Evolutionary conservation across 1,284 basidiomycete species (phyloP).

Genomic region (Cerioporus squamosus): DNA sequence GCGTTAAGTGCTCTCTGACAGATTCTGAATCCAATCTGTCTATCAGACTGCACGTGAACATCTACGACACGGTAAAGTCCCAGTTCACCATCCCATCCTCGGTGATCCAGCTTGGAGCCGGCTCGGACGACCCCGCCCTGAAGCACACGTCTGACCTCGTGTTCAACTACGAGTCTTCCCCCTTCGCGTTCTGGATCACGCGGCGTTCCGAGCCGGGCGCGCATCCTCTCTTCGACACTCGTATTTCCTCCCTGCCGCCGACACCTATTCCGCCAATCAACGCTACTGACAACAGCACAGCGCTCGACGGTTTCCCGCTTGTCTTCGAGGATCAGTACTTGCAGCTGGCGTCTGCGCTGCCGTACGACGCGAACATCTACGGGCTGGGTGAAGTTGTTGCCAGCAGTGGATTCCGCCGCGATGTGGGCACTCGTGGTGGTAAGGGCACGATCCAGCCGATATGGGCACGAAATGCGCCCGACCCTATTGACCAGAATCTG

Average conservation of each 20-base stretch:
- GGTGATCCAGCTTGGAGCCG: conserved; percentile 55
- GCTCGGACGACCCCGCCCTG: conserved; percentile 24
- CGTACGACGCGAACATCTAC: conserved; percentile 72
- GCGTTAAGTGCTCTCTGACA: neutral
- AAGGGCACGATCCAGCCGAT: conserved; percentile 69
- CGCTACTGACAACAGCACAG: conserved; percentile 50
- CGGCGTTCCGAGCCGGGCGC: conserved; percentile 61
- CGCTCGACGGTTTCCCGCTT: conserved; percentile 61
- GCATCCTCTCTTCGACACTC: conserved; percentile 76
- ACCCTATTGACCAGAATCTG: conserved; percentile 66
- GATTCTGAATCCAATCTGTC: neutral
- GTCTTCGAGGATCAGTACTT: conserved; percentile 80
- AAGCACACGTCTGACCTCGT: conserved; percentile 56
- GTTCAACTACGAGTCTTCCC: conserved; percentile 69
- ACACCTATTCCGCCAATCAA: conserved; percentile 57
- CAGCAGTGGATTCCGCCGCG: conserved; percentile 69
- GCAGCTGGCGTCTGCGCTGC: conserved; percentile 68
- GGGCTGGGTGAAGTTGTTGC: conserved; percentile 79
- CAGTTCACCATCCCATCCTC: conserved; percentile 75
- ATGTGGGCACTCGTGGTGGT: conserved; percentile 56
- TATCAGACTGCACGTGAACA: conserved; percentile 74
- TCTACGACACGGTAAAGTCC: conserved; percentile 58
- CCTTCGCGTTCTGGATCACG: conserved; percentile 83
- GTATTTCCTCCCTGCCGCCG: conserved; percentile 56
- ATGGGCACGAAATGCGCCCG: conserved; percentile 67